A percentile compares a stretch with the other conserved stretches of the same genome.
Evolutionary conservation across 345 rosid genomes (phyloP).

Genomic region (Rhodamnia rubescens): DNA sequence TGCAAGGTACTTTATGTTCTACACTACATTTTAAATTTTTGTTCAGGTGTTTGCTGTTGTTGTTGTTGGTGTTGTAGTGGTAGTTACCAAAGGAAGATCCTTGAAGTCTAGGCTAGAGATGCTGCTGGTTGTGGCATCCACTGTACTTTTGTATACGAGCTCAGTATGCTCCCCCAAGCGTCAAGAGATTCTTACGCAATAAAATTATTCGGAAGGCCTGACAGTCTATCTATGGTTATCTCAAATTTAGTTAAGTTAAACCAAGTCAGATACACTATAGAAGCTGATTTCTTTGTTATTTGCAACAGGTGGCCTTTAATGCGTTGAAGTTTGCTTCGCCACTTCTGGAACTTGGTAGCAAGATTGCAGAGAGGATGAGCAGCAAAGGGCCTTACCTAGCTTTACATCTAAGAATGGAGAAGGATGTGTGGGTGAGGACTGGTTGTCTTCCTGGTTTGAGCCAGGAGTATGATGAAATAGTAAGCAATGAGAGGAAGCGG

Average conservation of each 20-base stretch:
- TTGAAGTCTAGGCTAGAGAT: neutral
- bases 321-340: slow-evolving; percentile 66
- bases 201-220: neutral
- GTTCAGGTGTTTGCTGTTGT: neutral
- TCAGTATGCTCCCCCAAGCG: neutral
- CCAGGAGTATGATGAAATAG: slow-evolving; percentile 61
- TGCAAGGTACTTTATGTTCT: slow-evolving; percentile 54
- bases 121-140: neutral
- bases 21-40: neutral
- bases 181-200: neutral
- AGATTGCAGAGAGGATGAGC: slow-evolving; percentile 69
- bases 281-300: neutral
- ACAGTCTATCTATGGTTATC: neutral
- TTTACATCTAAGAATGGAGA: slow-evolving; percentile 83
- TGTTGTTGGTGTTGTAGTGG: neutral
- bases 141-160: neutral
- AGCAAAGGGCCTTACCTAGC: slow-evolving; percentile 85
- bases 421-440: slow-evolving; percentile 95
- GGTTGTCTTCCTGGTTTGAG: slow-evolving; percentile 89
- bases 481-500: slow-evolving; percentile 53
- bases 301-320: slow-evolving; percentile 65
- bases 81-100: neutral
- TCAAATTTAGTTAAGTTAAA: neutral
- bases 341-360: slow-evolving; percentile 64
- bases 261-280: neutral